Conservation (phyloP, 1,284 basidiomycete species). For the Phylloporus gajari region DNA sequence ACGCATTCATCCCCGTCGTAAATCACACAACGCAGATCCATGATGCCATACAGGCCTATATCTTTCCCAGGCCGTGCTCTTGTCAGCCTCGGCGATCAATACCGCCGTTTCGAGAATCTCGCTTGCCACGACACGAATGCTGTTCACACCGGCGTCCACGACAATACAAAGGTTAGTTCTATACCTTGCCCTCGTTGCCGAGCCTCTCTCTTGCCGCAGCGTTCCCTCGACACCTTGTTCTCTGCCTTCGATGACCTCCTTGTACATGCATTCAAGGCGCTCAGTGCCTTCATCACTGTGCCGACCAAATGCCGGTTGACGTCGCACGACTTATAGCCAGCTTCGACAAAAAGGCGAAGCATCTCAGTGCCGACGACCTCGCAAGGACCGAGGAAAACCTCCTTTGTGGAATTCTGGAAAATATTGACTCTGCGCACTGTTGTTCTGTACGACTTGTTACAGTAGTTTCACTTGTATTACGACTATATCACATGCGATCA, state of each 20-base stretch:
- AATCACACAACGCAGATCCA: slow-evolving; percentile 42
- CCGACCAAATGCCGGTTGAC: slow-evolving; percentile 32
- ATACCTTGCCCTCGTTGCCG: slow-evolving; percentile 6
- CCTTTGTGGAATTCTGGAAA: slow-evolving; percentile 46
- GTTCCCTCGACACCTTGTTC: slow-evolving; percentile 31
- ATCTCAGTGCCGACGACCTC: slow-evolving; percentile 46
- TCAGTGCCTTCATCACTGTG: slow-evolving; percentile 30
- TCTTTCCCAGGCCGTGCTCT: slow-evolving; percentile 32
- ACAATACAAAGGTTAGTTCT: slow-evolving; percentile 33
- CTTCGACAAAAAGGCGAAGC: slow-evolving; percentile 41
- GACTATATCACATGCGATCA: no score
- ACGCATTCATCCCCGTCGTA: slow-evolving; percentile 38
- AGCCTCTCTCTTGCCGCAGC: slow-evolving; percentile 27
- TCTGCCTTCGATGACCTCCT: slow-evolving; percentile 30
- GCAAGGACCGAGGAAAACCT: slow-evolving; percentile 48
- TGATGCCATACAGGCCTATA: slow-evolving; percentile 33
- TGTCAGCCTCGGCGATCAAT: slow-evolving; percentile 26
- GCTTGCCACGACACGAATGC: slow-evolving; percentile 30
- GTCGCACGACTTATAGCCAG: slow-evolving; percentile 35
- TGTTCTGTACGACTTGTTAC: background rate
- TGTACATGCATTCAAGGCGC: slow-evolving; percentile 36
- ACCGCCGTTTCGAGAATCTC: slow-evolving; percentile 30
- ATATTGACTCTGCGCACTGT: slow-evolving; percentile 32
- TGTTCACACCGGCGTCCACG: slow-evolving; percentile 16
- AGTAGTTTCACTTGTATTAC: slow-evolving; percentile 24